phyloP scores from a whole-genome alignment of 148 eudicot genomes.

The Polygonum aviculare region DNA sequence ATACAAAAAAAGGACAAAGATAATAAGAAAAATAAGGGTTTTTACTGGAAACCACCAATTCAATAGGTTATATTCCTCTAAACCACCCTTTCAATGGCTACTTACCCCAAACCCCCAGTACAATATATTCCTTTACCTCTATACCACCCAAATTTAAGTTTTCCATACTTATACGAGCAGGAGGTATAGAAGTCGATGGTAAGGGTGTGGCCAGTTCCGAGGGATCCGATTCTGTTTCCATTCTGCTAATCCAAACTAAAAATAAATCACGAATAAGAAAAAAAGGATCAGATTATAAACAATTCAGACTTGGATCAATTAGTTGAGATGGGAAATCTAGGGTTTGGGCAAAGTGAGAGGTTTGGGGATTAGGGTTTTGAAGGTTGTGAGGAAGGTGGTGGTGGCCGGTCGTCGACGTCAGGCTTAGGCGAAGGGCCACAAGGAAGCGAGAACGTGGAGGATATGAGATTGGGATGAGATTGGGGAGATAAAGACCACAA shows the following conservation, averaged over 20 bases:
- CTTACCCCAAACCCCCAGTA: no score
- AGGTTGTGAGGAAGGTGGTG: slow-evolving; percentile 16
- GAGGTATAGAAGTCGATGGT: slow-evolving; percentile 61
- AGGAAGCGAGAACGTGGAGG: slow-evolving; percentile 43
- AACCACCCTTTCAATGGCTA: no score
- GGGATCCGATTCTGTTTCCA: slow-evolving; percentile 21
- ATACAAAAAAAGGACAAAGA: no score
- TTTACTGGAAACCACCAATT: no score
- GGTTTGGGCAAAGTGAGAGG: slow-evolving; percentile 20
- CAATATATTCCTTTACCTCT: no score
- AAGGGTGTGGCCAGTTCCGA: slow-evolving; percentile 54
- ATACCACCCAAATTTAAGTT: no score
- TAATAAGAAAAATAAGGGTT: no score
- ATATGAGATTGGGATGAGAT: no score
- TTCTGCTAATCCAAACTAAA: slow-evolving; percentile 15
- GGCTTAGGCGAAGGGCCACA: slow-evolving; percentile 54
- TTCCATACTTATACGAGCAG: slow-evolving; percentile 50
- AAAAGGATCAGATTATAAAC: not conserved
- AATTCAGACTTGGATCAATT: not conserved
- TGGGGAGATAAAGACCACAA: no score
- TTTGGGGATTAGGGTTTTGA: slow-evolving; percentile 29
- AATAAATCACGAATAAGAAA: not conserved
- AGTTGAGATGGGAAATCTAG: slow-evolving; percentile 57
- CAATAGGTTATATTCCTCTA: no score
- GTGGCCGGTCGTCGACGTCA: slow-evolving; percentile 21